These are phyloP conservation scores for Amauroascus verrucosus DNA, from an alignment of 2,329 filamentous ascomycete species.

Conservation along the genomic window DNA sequence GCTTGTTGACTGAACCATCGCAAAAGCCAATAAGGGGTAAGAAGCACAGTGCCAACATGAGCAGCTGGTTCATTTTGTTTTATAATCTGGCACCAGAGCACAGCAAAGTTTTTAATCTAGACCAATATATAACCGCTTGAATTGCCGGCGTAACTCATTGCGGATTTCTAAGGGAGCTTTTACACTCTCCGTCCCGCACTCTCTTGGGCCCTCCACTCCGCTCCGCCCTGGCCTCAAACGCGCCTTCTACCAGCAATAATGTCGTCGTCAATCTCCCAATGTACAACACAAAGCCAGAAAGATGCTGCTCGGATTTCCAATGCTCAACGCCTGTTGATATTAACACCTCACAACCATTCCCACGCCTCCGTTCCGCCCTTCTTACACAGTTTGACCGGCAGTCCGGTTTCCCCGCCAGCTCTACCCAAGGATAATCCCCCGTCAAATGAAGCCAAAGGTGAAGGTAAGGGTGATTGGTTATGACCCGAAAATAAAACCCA, in stretches of 20 bases:
- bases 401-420: conserved; percentile 18
- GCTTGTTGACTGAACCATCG: too few relatives aligned
- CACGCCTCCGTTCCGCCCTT: conserved; percentile 29
- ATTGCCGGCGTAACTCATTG: too few relatives aligned
- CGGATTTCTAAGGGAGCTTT: too few relatives aligned
- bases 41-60: too few relatives aligned
- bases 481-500: too few relatives aligned
- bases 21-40: too few relatives aligned
- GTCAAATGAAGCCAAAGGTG: neutral
- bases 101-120: too few relatives aligned
- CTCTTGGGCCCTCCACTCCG: conserved; percentile 1
- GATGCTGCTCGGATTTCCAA: conserved; percentile 25
- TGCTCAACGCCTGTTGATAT: conserved; percentile 35
- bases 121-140: too few relatives aligned
- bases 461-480: too few relatives aligned
- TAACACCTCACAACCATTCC: conserved; percentile 31
- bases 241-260: neutral
- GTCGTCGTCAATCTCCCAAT: conserved; percentile 10
- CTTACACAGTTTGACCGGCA: conserved; percentile 30
- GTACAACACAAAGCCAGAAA: conserved; percentile 4
- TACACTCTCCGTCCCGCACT: conserved; percentile 3
- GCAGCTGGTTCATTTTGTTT: too few relatives aligned
- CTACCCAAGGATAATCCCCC: neutral
- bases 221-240: neutral
- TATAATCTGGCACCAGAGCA: too few relatives aligned